Evolutionary conservation across 352 stramenopile genomes (phyloP), one percentile per base, ranked within the genome.

Genomic region (Detonula confervacea): DNA sequence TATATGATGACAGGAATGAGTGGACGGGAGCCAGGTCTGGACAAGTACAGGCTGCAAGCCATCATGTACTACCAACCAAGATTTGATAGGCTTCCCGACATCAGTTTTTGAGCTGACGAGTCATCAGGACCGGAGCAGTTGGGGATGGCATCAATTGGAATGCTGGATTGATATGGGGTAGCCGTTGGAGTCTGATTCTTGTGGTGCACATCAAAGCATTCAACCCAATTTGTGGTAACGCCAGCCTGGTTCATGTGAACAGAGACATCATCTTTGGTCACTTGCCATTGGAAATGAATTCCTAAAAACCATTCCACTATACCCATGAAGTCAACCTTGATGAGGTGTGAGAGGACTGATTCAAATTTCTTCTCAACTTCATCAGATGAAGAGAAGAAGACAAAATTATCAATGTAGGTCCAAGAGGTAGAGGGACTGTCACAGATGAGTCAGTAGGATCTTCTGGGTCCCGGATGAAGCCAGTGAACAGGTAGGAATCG

Each of bases 241-340:
- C 30, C 73, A 7, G 49, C 37, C 59, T 86, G 78, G 2, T 20
- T 67, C 0, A 86, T 12, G 46, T 80, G 69, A 22, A 71, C 66
- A 0, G 24, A 46, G 0, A 83, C 6, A 1, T 51, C 2, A 18
- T 12, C 30, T 29, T 55, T 1, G 3, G 14, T 12, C 1, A 29
- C 18, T 2, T 18, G 22, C 72, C 65, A 86, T 33, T 51, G 9
- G 33, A 83, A 83, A 4, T 78, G 42, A 30, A 37, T 72, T 0
- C 72, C 78, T 0, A 86, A 61, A 33, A 80, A 83, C 47, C 62
- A 86, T 5, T 74, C 35, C 0, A 77, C 63, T 0, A 27, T 54
- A n/a, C 78, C 78, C 73, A 83, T 86, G 56, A 86, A 86, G 16
- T 83, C 73, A 11, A 83, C 61, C 0, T 49, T 37, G 4, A 25